Conservation (phyloP, 805 yeast species). For the Zygoascus flipseniorum region DNA sequence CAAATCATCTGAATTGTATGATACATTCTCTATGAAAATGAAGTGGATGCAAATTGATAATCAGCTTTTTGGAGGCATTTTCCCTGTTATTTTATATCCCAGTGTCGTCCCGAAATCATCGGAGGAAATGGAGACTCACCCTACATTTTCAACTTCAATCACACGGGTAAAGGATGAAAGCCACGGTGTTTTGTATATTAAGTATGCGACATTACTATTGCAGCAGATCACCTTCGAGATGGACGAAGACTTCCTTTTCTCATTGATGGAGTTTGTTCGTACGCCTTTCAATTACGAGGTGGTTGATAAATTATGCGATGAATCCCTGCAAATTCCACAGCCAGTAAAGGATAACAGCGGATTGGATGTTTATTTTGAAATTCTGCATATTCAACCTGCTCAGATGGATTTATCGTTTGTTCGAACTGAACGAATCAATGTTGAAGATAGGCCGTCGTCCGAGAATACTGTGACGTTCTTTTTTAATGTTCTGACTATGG, state of each 20-base stretch:
- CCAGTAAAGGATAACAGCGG: slow-evolving; percentile 49
- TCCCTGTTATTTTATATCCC: slow-evolving; percentile 84
- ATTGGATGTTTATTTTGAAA: slow-evolving; percentile 83
- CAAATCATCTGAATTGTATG: slow-evolving; percentile 77
- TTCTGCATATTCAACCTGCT: slow-evolving; percentile 85
- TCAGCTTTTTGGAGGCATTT: slow-evolving; percentile 79
- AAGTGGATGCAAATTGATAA: slow-evolving; percentile 96
- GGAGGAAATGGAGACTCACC: slow-evolving; percentile 79
- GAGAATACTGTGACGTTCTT: slow-evolving; percentile 67
- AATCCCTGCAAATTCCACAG: slow-evolving; percentile 56
- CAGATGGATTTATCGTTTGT: slow-evolving; percentile 84
- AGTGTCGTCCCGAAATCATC: slow-evolving; percentile 79
- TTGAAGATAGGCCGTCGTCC: slow-evolving; percentile 51
- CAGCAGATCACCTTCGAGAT: slow-evolving; percentile 90
- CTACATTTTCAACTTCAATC: slow-evolving; percentile 78
- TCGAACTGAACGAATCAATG: slow-evolving; percentile 70
- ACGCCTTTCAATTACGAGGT: slow-evolving; percentile 57
- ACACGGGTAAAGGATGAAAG: slow-evolving; percentile 80
- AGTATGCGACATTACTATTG: slow-evolving; percentile 79
- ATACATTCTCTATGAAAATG: slow-evolving; percentile 67
- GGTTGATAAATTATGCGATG: slow-evolving; percentile 53
- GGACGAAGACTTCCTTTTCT: slow-evolving; percentile 87
- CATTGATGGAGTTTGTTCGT: slow-evolving; percentile 70
- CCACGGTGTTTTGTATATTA: slow-evolving; percentile 84
- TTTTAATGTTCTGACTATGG: slow-evolving; percentile 85